Base-by-base conservation (phyloP, 1,284 basidiomycete genomes). In the Lignosus rhinocerotis region DNA sequence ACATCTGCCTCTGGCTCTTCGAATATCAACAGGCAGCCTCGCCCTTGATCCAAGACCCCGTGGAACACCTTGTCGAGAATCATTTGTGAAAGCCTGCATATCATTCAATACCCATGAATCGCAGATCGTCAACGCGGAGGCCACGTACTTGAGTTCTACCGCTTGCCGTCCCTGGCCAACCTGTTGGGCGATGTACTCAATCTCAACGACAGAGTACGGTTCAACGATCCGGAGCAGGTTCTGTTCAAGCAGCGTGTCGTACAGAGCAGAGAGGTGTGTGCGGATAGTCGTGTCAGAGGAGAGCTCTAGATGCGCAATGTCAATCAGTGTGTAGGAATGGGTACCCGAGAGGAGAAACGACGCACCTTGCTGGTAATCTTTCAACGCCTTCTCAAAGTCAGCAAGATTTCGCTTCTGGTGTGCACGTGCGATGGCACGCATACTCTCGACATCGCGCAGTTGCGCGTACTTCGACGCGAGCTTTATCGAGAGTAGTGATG, bases 41-140 rank as follows among this genome's bases (percentile, higher is more conserved):
- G 85, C 17, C 94, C 95, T 73, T 98, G 96, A 72, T 98, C 96
- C 21, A 99, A 79, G 3, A 98, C 95, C 6, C 96, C 96, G 64
- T 94, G 85, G 68, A 99, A 87, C 0, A 96, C 87, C 69, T 96
- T 96, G 75, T 99, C 96, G 43, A 99, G 78, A 63, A 99, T 98
- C 96, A 99, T 98, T 73, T 98, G 96, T 50, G 92, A 94, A 51
- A 99, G 76, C 71, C 93, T 95, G 55, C 14, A 19, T 21, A 12
- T 16, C 7, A 17, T 33, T 39, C 39, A 31, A 1, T 11, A 32
- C 6, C 7, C 25, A 33, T 12, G 6, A 9, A 9, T 7, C 8
- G 16, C 30, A 6, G 33, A 21, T 43, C 21, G 31, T 47, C 44
- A 33, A 17, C 21, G 9, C 36, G 9, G 65, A 30, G 14, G 8